These are phyloP conservation scores for Leccinum subrobustum DNA, from an alignment of 1,284 basidiomycete genomes.

Conservation along the genomic window DNA sequence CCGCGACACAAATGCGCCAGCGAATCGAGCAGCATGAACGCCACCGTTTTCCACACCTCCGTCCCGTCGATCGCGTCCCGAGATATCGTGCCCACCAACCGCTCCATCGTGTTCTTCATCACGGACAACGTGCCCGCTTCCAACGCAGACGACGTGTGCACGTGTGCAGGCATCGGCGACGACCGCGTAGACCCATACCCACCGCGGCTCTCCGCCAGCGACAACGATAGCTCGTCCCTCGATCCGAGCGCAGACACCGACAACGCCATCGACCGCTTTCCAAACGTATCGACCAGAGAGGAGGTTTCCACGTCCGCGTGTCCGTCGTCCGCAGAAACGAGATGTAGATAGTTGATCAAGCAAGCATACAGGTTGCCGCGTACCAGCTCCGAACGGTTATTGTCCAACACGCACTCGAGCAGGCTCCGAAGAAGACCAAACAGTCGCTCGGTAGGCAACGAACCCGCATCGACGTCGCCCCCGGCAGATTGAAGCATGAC, in stretches of 20 bases:
- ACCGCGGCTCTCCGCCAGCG: constrained; percentile 38
- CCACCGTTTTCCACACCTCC: constrained; percentile 89
- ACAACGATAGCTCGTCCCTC: constrained; percentile 20
- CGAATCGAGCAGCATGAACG: constrained; percentile 84
- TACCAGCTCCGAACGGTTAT: constrained; percentile 56
- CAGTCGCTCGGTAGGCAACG: no score
- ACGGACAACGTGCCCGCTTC: constrained; percentile 61
- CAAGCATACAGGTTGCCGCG: constrained; percentile 35
- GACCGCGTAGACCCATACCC: constrained; percentile 12
- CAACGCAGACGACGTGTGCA: constrained; percentile 50
- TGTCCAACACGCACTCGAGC: no score
- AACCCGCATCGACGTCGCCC: constrained; percentile 43
- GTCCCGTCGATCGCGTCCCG: constrained; percentile 82
- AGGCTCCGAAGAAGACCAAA: no score
- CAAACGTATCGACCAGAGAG: constrained; percentile 36
- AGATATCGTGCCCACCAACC: constrained; percentile 75
- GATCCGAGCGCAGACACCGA: background rate
- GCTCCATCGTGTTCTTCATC: constrained; percentile 67
- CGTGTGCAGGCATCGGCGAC: background rate
- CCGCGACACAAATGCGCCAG: constrained; percentile 64
- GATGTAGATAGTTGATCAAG: no score
- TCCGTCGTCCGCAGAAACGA: no score
- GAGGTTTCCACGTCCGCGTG: constrained; percentile 23
- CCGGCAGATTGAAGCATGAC: constrained; percentile 34
- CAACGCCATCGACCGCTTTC: background rate